These are phyloP conservation scores for Zymoseptoria ardabiliae DNA, from an alignment of 2,329 filamentous ascomycete genomes.

Conservation along the genomic window DNA sequence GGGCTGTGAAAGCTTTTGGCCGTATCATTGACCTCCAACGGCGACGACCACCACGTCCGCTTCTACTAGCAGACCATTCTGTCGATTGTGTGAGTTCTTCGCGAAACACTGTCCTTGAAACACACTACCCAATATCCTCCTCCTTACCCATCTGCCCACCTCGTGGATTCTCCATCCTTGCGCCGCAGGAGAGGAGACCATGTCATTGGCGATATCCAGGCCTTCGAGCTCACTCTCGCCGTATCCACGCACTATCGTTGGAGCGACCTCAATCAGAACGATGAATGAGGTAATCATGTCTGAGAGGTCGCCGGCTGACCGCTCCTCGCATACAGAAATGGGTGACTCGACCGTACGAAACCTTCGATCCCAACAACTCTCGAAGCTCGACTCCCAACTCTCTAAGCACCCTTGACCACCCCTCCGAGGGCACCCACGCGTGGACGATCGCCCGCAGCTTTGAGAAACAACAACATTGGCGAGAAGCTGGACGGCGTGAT, in stretches of 20 bases:
- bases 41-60: not conserved
- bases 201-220: not conserved
- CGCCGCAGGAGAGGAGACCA: not conserved
- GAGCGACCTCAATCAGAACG: not conserved
- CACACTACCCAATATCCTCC: not conserved
- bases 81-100: not conserved
- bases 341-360: constrained; percentile 37
- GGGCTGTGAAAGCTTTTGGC: not conserved
- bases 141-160: not conserved
- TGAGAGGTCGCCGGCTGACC: not conserved
- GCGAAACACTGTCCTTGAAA: not conserved
- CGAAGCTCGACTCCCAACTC: constrained; percentile 11
- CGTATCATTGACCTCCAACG: not conserved
- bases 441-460: constrained; percentile 37
- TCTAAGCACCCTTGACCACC: not conserved
- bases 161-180: not conserved
- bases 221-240: not conserved
- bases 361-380: constrained; percentile 37
- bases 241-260: not conserved
- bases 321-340: not conserved
- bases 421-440: constrained; percentile 30
- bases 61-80: not conserved
- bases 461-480: constrained; percentile 19
- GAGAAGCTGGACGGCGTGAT: constrained; percentile 10
- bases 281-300: not conserved